Evolutionary conservation across 306 rosid genomes (phyloP), one percentile per base, ranked within the genome.

Genomic region (Amphicarpaea edgeworthii): DNA sequence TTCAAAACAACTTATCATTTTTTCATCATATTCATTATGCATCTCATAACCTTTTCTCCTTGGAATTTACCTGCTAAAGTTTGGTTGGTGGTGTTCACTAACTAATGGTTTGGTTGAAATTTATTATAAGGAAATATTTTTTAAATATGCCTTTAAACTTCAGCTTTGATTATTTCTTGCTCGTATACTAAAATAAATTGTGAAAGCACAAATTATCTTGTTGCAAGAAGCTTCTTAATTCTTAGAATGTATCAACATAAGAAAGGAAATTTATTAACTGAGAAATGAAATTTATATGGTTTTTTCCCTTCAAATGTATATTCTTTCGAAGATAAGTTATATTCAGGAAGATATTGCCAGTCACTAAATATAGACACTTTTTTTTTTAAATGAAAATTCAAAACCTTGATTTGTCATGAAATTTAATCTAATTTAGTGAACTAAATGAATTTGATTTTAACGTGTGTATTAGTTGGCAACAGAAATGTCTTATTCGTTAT

Each of bases 1-100:
- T 76, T 76, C 84, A 76, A 76, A 85, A 63, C 9, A 51, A 59
- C 1, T 5, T 61, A 72, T 85, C 74, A 79, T 53, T 57, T 53
- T 77, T 38, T 45, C 41, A 69, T 34, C 47, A 55, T 69, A 70
- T 78, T 85, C 86, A 78, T 75, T 23, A 30, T 53, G 57, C 17
- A 66, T 26, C 38, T 54, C 1, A 50, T 17, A 32, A 40, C 55
- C 4, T 65, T 42, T 51, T 63, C 14, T 37, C 32, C 41, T 4
- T 30, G 37, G 8, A 61, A 75, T 21, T 63, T 49, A 47, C 21
- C 54, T 21, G 15, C 26, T 72, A 53, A 51, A 71, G 65, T 19
- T 71, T 37, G n/a, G n/a, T n/a, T n/a, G n/a, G n/a, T n/a, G n/a
- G 17, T 45, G 19, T 45, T 30, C 23, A 43, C 78, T 20, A 5